These are phyloP conservation scores for Daldinia childiae DNA, from an alignment of 495 filamentous ascomycete genomes.

Conservation along the genomic window DNA sequence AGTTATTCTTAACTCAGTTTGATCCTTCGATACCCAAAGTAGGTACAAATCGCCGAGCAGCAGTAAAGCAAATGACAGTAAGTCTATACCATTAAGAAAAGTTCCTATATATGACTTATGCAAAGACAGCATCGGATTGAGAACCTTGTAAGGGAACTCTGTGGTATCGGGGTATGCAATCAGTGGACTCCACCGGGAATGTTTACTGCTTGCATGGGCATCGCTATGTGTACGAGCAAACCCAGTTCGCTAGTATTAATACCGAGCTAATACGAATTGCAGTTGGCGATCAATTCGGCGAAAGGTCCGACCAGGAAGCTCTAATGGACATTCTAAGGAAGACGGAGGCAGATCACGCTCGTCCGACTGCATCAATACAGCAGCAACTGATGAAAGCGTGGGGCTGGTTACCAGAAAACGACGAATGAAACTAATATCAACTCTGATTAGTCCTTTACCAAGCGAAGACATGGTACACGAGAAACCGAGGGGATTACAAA, in stretches of 20 bases:
- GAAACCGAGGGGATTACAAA: background rate
- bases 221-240: slow-evolving; percentile 58
- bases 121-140: slow-evolving; percentile 52
- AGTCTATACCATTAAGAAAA: slow-evolving; percentile 8
- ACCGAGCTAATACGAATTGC: slow-evolving; percentile 25
- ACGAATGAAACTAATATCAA: slow-evolving; percentile 8
- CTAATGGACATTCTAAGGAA: slow-evolving; percentile 53
- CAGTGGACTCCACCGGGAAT: slow-evolving; percentile 61
- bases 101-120: slow-evolving; percentile 10
- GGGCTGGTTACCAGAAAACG: slow-evolving; percentile 46
- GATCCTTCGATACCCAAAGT: slow-evolving; percentile 54
- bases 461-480: slow-evolving; percentile 7
- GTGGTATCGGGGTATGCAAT: slow-evolving; percentile 63
- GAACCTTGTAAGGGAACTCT: slow-evolving; percentile 55
- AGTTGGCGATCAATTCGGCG: slow-evolving; percentile 60
- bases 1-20: slow-evolving; percentile 56
- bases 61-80: slow-evolving; percentile 47
- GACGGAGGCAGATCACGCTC: slow-evolving; percentile 57
- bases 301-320: slow-evolving; percentile 54
- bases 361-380: slow-evolving; percentile 55
- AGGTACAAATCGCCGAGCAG: slow-evolving; percentile 45
- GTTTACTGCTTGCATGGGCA: slow-evolving; percentile 65
- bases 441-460: background rate
- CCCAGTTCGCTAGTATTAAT: background rate
- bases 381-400: slow-evolving; percentile 52